Evolutionary conservation across 2,329 filamentous ascomycete genomes (phyloP).

Genomic region (Colletotrichum somersetense): DNA sequence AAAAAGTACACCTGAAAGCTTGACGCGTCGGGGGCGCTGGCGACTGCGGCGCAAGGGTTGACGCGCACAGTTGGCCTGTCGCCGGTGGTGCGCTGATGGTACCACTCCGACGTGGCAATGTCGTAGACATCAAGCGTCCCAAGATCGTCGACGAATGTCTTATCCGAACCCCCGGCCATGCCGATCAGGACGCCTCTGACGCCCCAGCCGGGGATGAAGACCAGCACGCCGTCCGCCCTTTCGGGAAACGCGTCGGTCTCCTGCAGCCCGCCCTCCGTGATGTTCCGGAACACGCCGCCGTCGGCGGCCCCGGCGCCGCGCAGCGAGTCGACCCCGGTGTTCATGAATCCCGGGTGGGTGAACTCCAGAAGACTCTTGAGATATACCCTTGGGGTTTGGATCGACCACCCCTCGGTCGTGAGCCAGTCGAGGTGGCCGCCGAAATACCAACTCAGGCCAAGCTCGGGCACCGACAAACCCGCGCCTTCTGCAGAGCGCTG

Average conservation of each 20-base stretch:
- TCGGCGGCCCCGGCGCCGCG: constrained; percentile 67
- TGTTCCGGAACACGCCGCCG: constrained; percentile 77
- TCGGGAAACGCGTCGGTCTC: constrained; percentile 70
- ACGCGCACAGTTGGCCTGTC: constrained; percentile 73
- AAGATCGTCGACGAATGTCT: constrained; percentile 71
- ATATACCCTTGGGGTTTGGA: constrained; percentile 73
- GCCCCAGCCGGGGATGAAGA: constrained; percentile 82
- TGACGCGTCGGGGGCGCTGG: constrained; percentile 77
- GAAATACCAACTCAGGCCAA: constrained; percentile 83
- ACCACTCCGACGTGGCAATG: constrained; percentile 78
- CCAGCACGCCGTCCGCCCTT: constrained; percentile 78
- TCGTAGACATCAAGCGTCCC: constrained; percentile 78
- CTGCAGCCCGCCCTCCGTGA: constrained; percentile 79
- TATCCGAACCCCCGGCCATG: constrained; percentile 77
- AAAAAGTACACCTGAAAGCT: constrained; percentile 85
- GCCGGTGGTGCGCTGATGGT: constrained; percentile 78
- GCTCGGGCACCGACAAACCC: constrained; percentile 75
- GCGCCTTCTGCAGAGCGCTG: constrained; percentile 81
- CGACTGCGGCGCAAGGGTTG: constrained; percentile 78
- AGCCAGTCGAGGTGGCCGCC: constrained; percentile 77
- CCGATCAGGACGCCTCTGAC: constrained; percentile 78
- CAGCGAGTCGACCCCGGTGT: constrained; percentile 71
- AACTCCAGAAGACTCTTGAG: constrained; percentile 82
- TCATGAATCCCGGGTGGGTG: constrained; percentile 77
- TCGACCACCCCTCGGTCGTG: constrained; percentile 75